A percentile compares a stretch with the other conserved stretches of the same genome.
Evolutionary conservation across 2,329 filamentous ascomycete genomes (phyloP).

Genomic region (Penicillium sp.): DNA sequence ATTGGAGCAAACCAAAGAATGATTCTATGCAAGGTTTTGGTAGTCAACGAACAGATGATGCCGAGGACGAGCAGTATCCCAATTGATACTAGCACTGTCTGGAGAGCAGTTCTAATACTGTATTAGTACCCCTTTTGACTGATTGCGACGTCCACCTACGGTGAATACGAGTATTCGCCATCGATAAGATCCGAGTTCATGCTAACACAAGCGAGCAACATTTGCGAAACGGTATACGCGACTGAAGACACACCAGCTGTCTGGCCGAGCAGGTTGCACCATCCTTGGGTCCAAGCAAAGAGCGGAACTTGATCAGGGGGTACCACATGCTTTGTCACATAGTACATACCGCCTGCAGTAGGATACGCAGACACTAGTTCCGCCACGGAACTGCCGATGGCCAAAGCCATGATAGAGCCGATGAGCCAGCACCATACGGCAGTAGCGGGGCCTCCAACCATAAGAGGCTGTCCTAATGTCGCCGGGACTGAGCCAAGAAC

Average conservation of each 20-base stretch:
- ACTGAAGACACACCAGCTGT: slow-evolving; percentile 66
- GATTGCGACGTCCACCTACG: slow-evolving; percentile 49
- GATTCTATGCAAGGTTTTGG: slow-evolving; percentile 61
- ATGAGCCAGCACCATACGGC: slow-evolving; percentile 69
- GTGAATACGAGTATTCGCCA: slow-evolving; percentile 58
- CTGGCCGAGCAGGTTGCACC: slow-evolving; percentile 68
- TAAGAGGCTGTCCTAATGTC: slow-evolving; percentile 63
- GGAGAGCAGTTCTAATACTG: slow-evolving; percentile 54
- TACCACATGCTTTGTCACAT: slow-evolving; percentile 68
- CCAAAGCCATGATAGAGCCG: slow-evolving; percentile 66
- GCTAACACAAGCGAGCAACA: slow-evolving; percentile 63
- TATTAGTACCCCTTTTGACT: slow-evolving; percentile 16
- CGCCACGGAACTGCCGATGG: slow-evolving; percentile 67
- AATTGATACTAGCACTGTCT: slow-evolving; percentile 63
- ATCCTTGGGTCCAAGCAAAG: slow-evolving; percentile 69
- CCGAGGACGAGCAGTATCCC: slow-evolving; percentile 59
- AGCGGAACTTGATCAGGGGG: slow-evolving; percentile 63
- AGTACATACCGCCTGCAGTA: slow-evolving; percentile 70
- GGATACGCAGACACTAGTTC: slow-evolving; percentile 69
- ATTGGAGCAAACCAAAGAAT: slow-evolving; percentile 69
- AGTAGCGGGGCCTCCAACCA: slow-evolving; percentile 64
- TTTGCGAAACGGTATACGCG: slow-evolving; percentile 66
- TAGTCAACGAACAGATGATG: slow-evolving; percentile 65
- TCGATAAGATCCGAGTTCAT: slow-evolving; percentile 62
- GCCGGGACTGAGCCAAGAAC: slow-evolving; percentile 68